Conservation (phyloP, 2,329 filamentous ascomycete species). For the Tolypocladium sp. region DNA sequence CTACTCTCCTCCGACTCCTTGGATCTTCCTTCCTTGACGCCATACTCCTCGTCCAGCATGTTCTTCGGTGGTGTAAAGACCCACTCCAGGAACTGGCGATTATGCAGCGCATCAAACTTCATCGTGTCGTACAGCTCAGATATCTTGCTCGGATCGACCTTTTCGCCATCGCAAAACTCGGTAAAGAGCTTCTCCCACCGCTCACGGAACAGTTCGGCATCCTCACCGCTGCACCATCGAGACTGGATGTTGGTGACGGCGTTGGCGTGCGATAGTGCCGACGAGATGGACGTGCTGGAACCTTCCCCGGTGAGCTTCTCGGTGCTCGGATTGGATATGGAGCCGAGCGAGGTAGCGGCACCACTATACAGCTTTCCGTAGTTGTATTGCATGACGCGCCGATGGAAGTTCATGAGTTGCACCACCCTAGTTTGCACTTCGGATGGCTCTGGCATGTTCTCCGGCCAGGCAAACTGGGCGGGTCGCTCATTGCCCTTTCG, state of each 20-base stretch:
- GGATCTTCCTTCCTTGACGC: slow-evolving; percentile 29
- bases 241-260: slow-evolving; percentile 67
- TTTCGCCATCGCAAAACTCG: slow-evolving; percentile 94
- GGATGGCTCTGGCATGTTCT: slow-evolving; percentile 88
- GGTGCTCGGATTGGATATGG: slow-evolving; percentile 41
- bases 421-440: slow-evolving; percentile 88
- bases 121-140: slow-evolving; percentile 98
- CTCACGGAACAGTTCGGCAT: slow-evolving; percentile 88
- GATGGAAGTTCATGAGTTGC: slow-evolving; percentile 95
- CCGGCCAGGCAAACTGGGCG: slow-evolving; percentile 95
- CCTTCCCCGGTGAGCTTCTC: slow-evolving; percentile 34
- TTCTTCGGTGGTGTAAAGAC: slow-evolving; percentile 81
- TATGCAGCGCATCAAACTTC: slow-evolving; percentile 98
- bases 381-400: slow-evolving; percentile 90
- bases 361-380: slow-evolving; percentile 69
- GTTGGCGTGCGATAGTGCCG: slow-evolving; percentile 50
- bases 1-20: slow-evolving; percentile 32
- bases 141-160: slow-evolving; percentile 97
- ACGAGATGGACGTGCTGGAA: slow-evolving; percentile 33
- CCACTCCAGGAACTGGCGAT: slow-evolving; percentile 93
- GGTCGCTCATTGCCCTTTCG: slow-evolving; percentile 90
- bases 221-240: slow-evolving; percentile 94
- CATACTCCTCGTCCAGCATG: slow-evolving; percentile 65
- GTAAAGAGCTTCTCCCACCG: slow-evolving; percentile 97
- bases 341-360: slow-evolving; percentile 52